Base-by-base conservation (phyloP, 257 asterid genomes). In the Fraxinus americana region DNA sequence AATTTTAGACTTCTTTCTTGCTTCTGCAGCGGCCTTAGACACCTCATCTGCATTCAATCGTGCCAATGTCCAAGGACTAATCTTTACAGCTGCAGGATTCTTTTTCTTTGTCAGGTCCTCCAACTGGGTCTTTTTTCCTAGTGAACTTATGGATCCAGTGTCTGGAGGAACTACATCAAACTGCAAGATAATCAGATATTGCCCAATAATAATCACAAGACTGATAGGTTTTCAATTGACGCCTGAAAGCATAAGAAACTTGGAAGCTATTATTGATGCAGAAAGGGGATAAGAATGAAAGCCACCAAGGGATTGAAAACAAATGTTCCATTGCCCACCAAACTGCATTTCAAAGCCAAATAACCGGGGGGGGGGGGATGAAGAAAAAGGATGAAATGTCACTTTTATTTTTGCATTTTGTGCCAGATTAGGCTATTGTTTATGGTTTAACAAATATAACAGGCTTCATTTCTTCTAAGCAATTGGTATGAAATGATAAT, bases 31-130 rank as follows among this genome's bases (percentile, higher is more conserved):
- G 25, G 96, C 97, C 79, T 92, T 93, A 2, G 99, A 80, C 16
- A 93, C 97, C 39, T 93, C 97, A 32, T 96, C 97, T 0, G 98
- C 91, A 25, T 96, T 93, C 77, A 96, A 75, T 13, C 98, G 90
- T 17, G 99, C 97, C 75, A 96, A 76, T 2, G 97, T 82, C 99
- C 99, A 96, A 3, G 99, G 97, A 72, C 98, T 96, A 82, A 96
- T 96, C 89, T 93, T 96, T 25, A 93, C 98, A 4, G 98, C 87
- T 8, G 88, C 87, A 0, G 91, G 92, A 80, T 88, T 88, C 89
- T 87, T 96, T 79, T 92, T 93, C 92, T 92, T 92, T 1, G 75
- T 50, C 50, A 90, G 91, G 75, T 91, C 99, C 59, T 93, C 98
- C 25, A 63, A 27, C 7, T 11, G 70, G 19, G 89, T 75, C 81